Evolutionary conservation across 2,329 filamentous ascomycete species (phyloP).

Genomic region (Monosporascus sp.): DNA sequence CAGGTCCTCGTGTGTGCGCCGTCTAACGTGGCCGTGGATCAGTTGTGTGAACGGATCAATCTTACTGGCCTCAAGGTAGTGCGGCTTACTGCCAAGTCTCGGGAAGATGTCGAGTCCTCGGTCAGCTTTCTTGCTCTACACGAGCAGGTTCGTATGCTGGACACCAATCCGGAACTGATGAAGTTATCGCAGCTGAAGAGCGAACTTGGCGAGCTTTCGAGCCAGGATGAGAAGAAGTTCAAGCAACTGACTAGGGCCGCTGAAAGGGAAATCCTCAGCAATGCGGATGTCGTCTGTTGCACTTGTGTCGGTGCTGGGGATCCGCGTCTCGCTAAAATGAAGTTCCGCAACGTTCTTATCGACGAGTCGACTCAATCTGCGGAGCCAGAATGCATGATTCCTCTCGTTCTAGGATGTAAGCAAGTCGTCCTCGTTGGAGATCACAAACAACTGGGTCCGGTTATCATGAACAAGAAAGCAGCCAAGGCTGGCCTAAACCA

Average conservation of each 20-base stretch:
- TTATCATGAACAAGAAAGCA: slow-evolving; percentile 99
- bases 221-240: slow-evolving; percentile 97
- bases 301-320: slow-evolving; percentile 97
- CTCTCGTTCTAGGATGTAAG: slow-evolving; percentile 93
- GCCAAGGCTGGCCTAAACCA: slow-evolving; percentile 97
- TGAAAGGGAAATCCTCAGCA: slow-evolving; percentile 89
- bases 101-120: slow-evolving; percentile 97
- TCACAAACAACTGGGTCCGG: slow-evolving; percentile 94
- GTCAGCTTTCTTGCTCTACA: slow-evolving; percentile 94
- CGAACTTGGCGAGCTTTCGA: slow-evolving; percentile 85
- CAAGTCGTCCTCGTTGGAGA: slow-evolving; percentile 98
- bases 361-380: slow-evolving; percentile 98
- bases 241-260: slow-evolving; percentile 91
- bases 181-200: slow-evolving; percentile 92
- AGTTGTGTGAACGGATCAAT: slow-evolving; percentile 95
- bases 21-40: slow-evolving; percentile 97
- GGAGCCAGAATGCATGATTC: slow-evolving; percentile 98
- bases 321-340: slow-evolving; percentile 91
- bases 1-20: slow-evolving; percentile 95
- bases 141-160: slow-evolving; percentile 95
- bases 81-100: slow-evolving; percentile 95
- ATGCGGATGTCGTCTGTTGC: slow-evolving; percentile 97
- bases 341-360: slow-evolving; percentile 96
- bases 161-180: slow-evolving; percentile 87
- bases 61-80: slow-evolving; percentile 93